phyloP scores from a whole-genome alignment of 1,284 basidiomycete genomes.

The Cutaneotrichosporon mucoides region DNA sequence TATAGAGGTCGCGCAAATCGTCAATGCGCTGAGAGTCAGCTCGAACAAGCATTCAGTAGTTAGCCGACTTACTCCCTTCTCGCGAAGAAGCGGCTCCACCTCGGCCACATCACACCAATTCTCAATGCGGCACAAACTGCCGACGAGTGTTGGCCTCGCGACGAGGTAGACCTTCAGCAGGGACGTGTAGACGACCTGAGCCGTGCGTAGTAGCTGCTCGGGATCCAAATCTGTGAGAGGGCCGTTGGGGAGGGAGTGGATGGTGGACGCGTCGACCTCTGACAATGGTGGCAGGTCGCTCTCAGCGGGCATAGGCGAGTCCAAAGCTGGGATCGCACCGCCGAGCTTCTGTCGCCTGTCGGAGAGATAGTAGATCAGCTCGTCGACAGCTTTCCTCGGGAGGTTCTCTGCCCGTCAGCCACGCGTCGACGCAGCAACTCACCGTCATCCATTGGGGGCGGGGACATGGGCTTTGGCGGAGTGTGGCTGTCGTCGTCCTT shows the following conservation, averaged over 20 bases:
- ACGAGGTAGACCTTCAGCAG: slow-evolving; percentile 90
- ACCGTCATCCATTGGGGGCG: slow-evolving; percentile 4
- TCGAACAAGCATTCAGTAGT: not conserved
- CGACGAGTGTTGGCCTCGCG: slow-evolving; percentile 75
- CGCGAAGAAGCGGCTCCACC: slow-evolving; percentile 81
- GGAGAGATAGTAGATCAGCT: slow-evolving; percentile 59
- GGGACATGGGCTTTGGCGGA: slow-evolving; percentile 7
- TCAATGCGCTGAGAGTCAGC: slow-evolving; percentile 68
- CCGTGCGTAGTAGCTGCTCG: slow-evolving; percentile 75
- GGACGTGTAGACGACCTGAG: slow-evolving; percentile 92
- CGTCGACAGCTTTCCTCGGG: slow-evolving; percentile 49
- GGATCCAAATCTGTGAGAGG: slow-evolving; percentile 66
- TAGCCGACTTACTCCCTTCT: slow-evolving; percentile 63
- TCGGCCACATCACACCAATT: slow-evolving; percentile 98
- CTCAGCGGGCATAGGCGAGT: slow-evolving; percentile 61
- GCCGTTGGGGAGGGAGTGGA: slow-evolving; percentile 63
- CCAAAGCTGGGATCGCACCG: slow-evolving; percentile 64
- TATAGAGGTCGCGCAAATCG: slow-evolving; percentile 87
- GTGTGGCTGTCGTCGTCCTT: slow-evolving; percentile 2
- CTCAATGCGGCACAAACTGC: slow-evolving; percentile 79
- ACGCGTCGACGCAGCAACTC: not conserved
- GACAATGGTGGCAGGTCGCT: slow-evolving; percentile 40
- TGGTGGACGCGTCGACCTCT: slow-evolving; percentile 58
- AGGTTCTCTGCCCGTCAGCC: not conserved
- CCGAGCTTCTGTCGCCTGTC: slow-evolving; percentile 80